These are phyloP conservation scores for Saccharomyces pastorianus DNA, from an alignment of 1,139 yeast species.

Conservation along the genomic window DNA sequence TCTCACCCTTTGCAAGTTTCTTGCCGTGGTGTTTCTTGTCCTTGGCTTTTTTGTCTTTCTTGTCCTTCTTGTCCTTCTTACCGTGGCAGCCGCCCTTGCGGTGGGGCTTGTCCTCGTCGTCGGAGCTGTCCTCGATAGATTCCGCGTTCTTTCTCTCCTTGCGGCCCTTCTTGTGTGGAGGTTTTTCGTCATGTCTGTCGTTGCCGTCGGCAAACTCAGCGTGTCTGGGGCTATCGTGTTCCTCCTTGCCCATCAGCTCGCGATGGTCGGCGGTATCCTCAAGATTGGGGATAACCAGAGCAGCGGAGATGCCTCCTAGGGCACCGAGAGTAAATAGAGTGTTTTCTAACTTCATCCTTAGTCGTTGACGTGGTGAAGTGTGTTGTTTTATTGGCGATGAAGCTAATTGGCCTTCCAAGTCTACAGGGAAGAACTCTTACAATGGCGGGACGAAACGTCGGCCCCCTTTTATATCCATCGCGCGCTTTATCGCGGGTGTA, in stretches of 20 bases:
- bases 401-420: not conserved
- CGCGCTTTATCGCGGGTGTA: not conserved
- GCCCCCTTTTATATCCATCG: slow-evolving; percentile 1
- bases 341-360: not conserved
- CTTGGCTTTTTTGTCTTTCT: not conserved
- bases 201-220: not conserved
- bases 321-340: not conserved
- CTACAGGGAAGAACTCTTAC: not conserved
- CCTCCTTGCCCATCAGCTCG: not conserved
- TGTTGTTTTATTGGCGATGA: slow-evolving; percentile 1
- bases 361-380: not conserved
- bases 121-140: not conserved
- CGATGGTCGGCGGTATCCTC: not conserved
- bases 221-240: not conserved
- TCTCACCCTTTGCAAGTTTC: not conserved
- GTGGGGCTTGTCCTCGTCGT: not conserved
- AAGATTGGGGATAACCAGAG: not conserved
- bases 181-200: too few species aligned
- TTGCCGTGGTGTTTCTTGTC: not conserved
- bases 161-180: not conserved
- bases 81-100: not conserved
- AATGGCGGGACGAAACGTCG: not conserved
- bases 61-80: not conserved
- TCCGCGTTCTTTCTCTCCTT: not conserved
- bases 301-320: not conserved